phyloP scores from a whole-genome alignment of 805 yeast genomes.

The Lipomyces oligophaga region DNA sequence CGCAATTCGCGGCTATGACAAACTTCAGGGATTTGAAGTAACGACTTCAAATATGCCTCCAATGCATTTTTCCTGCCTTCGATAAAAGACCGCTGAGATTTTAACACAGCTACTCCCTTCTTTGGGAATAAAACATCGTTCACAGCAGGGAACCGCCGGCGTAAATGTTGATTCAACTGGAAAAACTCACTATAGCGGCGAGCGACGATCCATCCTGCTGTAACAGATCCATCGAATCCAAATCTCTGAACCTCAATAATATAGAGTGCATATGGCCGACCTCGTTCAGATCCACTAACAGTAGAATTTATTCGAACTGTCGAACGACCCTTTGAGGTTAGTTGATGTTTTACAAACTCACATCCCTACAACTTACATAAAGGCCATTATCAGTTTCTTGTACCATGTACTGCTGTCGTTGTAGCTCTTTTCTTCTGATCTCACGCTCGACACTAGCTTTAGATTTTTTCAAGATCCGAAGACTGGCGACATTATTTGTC shows the following conservation, averaged over 20 bases:
- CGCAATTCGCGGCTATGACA: constrained; percentile 72
- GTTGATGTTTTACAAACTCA: background rate
- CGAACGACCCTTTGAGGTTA: constrained; percentile 28
- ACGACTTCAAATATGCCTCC: constrained; percentile 55
- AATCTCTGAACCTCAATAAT: constrained; percentile 69
- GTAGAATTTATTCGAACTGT: constrained; percentile 42
- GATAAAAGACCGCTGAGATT: constrained; percentile 60
- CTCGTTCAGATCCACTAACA: constrained; percentile 49
- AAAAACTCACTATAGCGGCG: constrained; percentile 82
- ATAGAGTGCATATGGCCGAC: constrained; percentile 63
- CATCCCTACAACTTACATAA: constrained; percentile 50
- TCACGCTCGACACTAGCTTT: constrained; percentile 64
- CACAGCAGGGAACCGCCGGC: constrained; percentile 49
- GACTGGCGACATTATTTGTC: constrained; percentile 68
- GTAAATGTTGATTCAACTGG: constrained; percentile 63
- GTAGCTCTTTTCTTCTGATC: constrained; percentile 65
- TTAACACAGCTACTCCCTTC: constrained; percentile 55
- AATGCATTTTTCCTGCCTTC: constrained; percentile 61
- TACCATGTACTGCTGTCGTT: constrained; percentile 73
- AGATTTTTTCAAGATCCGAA: constrained; percentile 65
- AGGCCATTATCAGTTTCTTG: constrained; percentile 79
- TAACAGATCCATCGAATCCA: constrained; percentile 42
- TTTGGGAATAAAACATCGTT: constrained; percentile 50
- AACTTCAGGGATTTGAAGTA: constrained; percentile 61
- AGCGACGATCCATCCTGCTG: constrained; percentile 88